Percentiles rank a stretch among this genome's conserved stretches.
Conservation (phyloP, 2,329 filamentous ascomycete genomes). For the Helicocarpus griseus region DNA sequence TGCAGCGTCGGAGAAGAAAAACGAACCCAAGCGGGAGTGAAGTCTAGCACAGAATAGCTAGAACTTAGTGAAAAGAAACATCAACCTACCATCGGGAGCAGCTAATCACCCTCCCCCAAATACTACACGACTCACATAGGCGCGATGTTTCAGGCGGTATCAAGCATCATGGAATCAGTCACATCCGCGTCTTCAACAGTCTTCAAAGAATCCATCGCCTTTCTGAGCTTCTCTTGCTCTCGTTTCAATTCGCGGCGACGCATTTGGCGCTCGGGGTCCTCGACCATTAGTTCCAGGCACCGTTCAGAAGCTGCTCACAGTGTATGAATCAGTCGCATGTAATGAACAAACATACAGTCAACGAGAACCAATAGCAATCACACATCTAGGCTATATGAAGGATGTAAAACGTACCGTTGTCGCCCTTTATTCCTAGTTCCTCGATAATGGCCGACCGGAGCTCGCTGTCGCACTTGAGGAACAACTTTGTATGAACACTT, state of each 20-base stretch:
- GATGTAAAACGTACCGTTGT: constrained; percentile 20
- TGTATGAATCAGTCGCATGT: background rate
- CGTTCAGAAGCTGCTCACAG: constrained; percentile 21
- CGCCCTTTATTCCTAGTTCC: constrained; percentile 20
- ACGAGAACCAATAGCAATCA: too few species aligned
- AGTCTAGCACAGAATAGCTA: too few species aligned
- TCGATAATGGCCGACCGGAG: constrained; percentile 22
- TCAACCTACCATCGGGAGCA: background rate
- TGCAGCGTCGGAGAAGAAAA: too few species aligned
- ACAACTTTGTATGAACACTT: constrained; percentile 26
- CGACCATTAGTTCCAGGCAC: constrained; percentile 28
- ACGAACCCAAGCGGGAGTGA: too few species aligned
- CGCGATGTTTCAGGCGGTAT: background rate
- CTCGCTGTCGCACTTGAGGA: constrained; percentile 25
- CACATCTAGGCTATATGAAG: too few species aligned
- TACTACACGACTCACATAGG: too few species aligned
- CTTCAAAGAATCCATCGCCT: constrained; percentile 21
- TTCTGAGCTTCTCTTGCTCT: constrained; percentile 25
- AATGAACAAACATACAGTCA: too few species aligned
- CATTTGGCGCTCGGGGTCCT: constrained; percentile 26
- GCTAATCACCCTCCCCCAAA: background rate
- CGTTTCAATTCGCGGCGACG: constrained; percentile 21
- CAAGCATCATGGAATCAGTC: background rate
- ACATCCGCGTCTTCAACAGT: constrained; percentile 9
- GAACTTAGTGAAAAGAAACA: background rate